Percentiles rank a stretch among this genome's conserved stretches.
phyloP scores from a whole-genome alignment of 106 monocot species.

The Acorus gramineus region DNA sequence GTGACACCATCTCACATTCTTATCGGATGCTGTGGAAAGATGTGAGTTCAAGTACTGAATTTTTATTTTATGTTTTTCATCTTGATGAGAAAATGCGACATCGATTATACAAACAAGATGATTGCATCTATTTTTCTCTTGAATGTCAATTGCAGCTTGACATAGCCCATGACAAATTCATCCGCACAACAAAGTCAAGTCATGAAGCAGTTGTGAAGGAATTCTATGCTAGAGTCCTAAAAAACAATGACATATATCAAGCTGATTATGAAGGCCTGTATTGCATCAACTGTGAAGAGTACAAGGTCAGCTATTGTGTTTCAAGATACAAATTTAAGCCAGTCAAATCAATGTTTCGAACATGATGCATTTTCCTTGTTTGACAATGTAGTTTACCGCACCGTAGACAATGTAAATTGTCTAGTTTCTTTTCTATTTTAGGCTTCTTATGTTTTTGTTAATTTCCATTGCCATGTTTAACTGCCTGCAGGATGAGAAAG shows the following conservation, averaged over 20 bases:
- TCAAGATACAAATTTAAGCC: no score
- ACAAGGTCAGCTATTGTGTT: conserved; percentile 46
- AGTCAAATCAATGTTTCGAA: background rate
- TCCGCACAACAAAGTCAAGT: conserved; percentile 71
- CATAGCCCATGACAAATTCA: conserved; percentile 85
- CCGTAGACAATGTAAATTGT: background rate
- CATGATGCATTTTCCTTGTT: background rate
- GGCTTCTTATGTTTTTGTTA: background rate
- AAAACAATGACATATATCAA: conserved; percentile 78
- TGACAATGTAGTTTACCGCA: background rate
- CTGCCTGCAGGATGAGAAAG: conserved; percentile 82
- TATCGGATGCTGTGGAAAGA: conserved; percentile 81
- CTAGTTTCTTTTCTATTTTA: background rate
- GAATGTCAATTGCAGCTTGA: conserved; percentile 52
- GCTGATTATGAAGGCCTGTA: conserved; percentile 96
- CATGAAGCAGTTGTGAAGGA: conserved; percentile 89
- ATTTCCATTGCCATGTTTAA: background rate
- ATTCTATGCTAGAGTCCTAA: conserved; percentile 78
- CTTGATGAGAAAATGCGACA: no score
- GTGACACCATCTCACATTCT: conserved; percentile 63
- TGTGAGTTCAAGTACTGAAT: conserved; percentile 23
- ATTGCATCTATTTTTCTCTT: background rate
- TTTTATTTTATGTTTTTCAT: no score
- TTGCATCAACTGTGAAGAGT: conserved; percentile 95
- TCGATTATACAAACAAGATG: background rate